Percentiles rank a stretch among this genome's conserved stretches.
phyloP scores from a whole-genome alignment of 495 filamentous ascomycete species.

The Penicillium tannophilum region DNA sequence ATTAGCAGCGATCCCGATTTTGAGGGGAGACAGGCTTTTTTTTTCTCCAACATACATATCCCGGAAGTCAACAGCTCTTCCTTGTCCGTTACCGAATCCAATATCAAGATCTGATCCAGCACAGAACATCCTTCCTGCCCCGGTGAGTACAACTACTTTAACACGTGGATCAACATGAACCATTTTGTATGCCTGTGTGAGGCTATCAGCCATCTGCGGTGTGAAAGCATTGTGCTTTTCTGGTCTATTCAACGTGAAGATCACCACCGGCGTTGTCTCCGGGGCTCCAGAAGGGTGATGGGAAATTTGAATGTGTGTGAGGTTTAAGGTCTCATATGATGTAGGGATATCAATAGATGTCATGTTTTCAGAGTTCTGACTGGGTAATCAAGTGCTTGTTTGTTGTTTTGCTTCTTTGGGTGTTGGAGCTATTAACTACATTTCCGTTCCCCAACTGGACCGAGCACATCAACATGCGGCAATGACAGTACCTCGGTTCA shows the following conservation, averaged over 20 bases:
- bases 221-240: conserved; percentile 62
- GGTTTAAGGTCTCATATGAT: conserved; percentile 41
- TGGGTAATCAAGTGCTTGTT: no score
- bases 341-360: conserved; percentile 18
- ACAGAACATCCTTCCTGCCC: conserved; percentile 58
- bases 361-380: background rate
- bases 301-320: conserved; percentile 48
- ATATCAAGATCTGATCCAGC: conserved; percentile 59
- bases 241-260: conserved; percentile 57
- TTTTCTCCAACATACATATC: conserved; percentile 19
- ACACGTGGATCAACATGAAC: conserved; percentile 55
- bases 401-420: no score
- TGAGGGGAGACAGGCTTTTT: no score
- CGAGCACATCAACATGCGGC: no score
- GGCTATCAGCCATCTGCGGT: conserved; percentile 50
- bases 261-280: conserved; percentile 50
- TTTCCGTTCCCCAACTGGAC: no score
- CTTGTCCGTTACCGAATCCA: conserved; percentile 41
- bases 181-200: conserved; percentile 50
- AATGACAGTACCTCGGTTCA: no score
- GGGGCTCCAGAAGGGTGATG: conserved; percentile 49
- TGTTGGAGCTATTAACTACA: no score
- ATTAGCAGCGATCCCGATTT: background rate
- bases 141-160: conserved; percentile 57
- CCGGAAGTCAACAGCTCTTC: conserved; percentile 25